Evolutionary conservation across 495 filamentous ascomycete species (phyloP).

Genomic region (Beverwykella pulmonaria): DNA sequence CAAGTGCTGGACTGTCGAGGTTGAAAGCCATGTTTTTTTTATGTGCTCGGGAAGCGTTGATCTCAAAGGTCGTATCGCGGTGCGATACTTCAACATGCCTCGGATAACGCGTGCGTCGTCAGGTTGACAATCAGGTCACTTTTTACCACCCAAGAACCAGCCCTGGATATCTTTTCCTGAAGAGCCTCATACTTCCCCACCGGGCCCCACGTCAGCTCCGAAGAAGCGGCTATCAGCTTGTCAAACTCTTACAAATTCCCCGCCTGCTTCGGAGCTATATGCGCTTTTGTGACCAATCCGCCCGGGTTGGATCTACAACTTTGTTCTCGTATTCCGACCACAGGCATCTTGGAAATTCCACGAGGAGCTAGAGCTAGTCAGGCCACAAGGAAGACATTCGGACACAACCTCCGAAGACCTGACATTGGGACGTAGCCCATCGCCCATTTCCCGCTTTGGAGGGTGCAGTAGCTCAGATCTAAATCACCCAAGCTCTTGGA

Average conservation of each 20-base stretch:
- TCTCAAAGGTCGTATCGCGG: background rate
- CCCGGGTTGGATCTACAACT: too few species aligned
- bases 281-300: background rate
- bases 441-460: too few species aligned
- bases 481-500: too few species aligned
- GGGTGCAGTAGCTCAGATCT: too few species aligned
- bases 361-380: too few species aligned
- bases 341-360: too few species aligned
- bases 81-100: constrained; percentile 7
- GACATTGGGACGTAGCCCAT: too few species aligned
- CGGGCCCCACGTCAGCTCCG: too few species aligned
- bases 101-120: constrained; percentile 11
- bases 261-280: background rate
- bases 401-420: too few species aligned
- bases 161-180: constrained; percentile 16
- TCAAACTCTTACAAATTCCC: background rate
- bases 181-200: constrained; percentile 23
- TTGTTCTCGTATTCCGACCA: too few species aligned
- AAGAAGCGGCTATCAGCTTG: background rate
- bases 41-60: background rate
- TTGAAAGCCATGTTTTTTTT: background rate
- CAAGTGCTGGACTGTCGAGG: background rate
- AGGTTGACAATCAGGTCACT: background rate
- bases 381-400: too few species aligned
- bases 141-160: background rate